Evolutionary conservation across 2,329 filamentous ascomycete species (phyloP).

Genomic region (Ceratocystis destructans): DNA sequence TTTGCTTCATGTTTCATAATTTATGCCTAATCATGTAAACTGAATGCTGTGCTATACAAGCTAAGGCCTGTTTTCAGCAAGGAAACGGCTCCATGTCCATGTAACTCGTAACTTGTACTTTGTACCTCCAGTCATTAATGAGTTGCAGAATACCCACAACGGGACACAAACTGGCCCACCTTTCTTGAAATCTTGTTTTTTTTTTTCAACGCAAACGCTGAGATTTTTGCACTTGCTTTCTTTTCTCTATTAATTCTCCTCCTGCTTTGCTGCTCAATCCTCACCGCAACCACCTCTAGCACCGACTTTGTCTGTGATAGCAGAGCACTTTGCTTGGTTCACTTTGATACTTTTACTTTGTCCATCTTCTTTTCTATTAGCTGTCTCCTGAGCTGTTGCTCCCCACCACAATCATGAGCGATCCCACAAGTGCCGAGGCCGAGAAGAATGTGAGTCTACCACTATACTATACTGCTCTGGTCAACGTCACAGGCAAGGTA

Average conservation of each 20-base stretch:
- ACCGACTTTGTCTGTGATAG: conserved; percentile 21
- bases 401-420: conserved; percentile 56
- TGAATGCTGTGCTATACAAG: too few species aligned
- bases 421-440: conserved; percentile 75
- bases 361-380: conserved; percentile 11
- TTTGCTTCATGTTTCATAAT: neutral
- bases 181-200: conserved; percentile 3
- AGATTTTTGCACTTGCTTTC: conserved; percentile 23
- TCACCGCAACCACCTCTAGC: conserved; percentile 17
- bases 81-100: too few species aligned
- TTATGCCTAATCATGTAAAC: neutral
- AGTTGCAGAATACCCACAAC: conserved; percentile 1
- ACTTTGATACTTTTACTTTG: conserved; percentile 1
- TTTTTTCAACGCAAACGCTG: neutral
- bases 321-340: conserved; percentile 17
- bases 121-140: neutral
- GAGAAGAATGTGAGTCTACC: conserved; percentile 70
- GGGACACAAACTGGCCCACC: conserved; percentile 1
- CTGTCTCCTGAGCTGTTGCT: conserved; percentile 21
- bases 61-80: too few species aligned
- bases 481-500: neutral
- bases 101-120: neutral
- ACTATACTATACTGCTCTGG: too few species aligned
- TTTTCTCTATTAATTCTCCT: conserved; percentile 5
- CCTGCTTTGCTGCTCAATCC: conserved; percentile 7